These are phyloP conservation scores for Fusarium beomiforme DNA, from an alignment of 2,329 filamentous ascomycete species.

Conservation along the genomic window DNA sequence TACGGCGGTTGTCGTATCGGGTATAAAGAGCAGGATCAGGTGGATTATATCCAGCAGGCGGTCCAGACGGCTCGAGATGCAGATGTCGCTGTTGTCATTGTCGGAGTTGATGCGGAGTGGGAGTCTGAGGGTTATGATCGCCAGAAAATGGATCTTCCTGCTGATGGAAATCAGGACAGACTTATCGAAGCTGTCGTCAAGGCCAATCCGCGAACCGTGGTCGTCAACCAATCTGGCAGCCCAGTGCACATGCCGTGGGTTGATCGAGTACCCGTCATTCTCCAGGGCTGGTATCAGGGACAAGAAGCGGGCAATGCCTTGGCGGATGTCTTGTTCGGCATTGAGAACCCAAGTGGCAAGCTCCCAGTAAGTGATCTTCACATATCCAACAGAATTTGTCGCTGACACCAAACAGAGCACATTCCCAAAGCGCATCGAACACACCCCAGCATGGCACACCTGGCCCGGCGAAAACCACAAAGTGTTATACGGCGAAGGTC, in stretches of 20 bases:
- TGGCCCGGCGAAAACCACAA: slow-evolving; percentile 77
- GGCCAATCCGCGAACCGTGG: slow-evolving; percentile 72
- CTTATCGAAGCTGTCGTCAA: slow-evolving; percentile 70
- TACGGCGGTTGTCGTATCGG: slow-evolving; percentile 78
- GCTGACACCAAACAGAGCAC: slow-evolving; percentile 57
- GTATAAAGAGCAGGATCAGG: slow-evolving; percentile 72
- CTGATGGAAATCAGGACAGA: slow-evolving; percentile 61
- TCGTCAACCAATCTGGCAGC: slow-evolving; percentile 63
- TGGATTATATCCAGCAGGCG: slow-evolving; percentile 71
- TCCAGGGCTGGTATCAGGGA: slow-evolving; percentile 65
- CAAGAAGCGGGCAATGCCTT: slow-evolving; percentile 78
- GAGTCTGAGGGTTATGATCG: slow-evolving; percentile 80
- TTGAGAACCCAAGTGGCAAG: slow-evolving; percentile 74
- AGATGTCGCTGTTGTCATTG: slow-evolving; percentile 74
- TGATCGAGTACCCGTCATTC: slow-evolving; percentile 69
- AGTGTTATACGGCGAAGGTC: slow-evolving; percentile 76
- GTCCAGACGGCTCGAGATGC: slow-evolving; percentile 68
- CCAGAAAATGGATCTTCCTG: slow-evolving; percentile 77
- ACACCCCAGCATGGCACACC: slow-evolving; percentile 77
- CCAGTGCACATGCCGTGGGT: slow-evolving; percentile 73
- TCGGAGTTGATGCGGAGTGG: slow-evolving; percentile 78
- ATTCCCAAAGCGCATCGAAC: slow-evolving; percentile 71
- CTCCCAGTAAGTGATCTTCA: slow-evolving; percentile 61
- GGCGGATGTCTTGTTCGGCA: slow-evolving; percentile 73
- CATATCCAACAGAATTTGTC: background rate